Evolutionary conservation across 2,329 filamentous ascomycete species (phyloP).

Genomic region (Dactylonectria macrodidyma): DNA sequence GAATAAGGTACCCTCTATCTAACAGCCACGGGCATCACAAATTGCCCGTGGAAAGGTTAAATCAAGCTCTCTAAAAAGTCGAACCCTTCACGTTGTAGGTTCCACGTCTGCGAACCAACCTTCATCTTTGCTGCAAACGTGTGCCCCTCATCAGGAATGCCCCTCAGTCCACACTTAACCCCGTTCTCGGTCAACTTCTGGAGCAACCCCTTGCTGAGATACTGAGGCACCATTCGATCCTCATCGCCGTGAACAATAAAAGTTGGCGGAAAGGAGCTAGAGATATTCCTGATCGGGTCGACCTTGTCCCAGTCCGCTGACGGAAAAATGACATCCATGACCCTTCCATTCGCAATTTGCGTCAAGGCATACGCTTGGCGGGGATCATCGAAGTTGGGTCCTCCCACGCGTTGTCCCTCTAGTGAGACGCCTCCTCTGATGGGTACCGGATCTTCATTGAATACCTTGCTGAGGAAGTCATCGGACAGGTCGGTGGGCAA

Average conservation of each 20-base stretch:
- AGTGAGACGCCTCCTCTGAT: constrained; percentile 57
- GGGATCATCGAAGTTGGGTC: constrained; percentile 54
- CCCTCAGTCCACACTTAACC: constrained; percentile 54
- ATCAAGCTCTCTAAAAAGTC: constrained; percentile 56
- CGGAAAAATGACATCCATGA: constrained; percentile 52
- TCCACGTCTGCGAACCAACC: constrained; percentile 53
- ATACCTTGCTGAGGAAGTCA: constrained; percentile 54
- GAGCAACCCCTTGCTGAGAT: constrained; percentile 52
- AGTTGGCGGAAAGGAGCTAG: constrained; percentile 52
- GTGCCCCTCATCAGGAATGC: constrained; percentile 59
- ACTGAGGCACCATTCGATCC: constrained; percentile 57
- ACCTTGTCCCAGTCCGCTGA: constrained; percentile 46
- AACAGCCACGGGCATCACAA: no score
- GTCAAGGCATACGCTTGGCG: constrained; percentile 58
- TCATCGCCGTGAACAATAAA: constrained; percentile 58
- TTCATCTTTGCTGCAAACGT: constrained; percentile 60
- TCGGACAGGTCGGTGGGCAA: constrained; percentile 45
- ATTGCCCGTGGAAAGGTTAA: background rate
- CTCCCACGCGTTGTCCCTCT: constrained; percentile 55
- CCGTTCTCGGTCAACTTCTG: constrained; percentile 45
- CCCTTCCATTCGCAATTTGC: constrained; percentile 57
- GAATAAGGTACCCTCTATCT: no score
- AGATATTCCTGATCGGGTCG: constrained; percentile 54
- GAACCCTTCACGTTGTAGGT: constrained; percentile 56
- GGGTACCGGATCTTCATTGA: constrained; percentile 54